Base-by-base conservation (phyloP, 2,329 filamentous ascomycete genomes). In the Ceratocystis harringtonii region DNA sequence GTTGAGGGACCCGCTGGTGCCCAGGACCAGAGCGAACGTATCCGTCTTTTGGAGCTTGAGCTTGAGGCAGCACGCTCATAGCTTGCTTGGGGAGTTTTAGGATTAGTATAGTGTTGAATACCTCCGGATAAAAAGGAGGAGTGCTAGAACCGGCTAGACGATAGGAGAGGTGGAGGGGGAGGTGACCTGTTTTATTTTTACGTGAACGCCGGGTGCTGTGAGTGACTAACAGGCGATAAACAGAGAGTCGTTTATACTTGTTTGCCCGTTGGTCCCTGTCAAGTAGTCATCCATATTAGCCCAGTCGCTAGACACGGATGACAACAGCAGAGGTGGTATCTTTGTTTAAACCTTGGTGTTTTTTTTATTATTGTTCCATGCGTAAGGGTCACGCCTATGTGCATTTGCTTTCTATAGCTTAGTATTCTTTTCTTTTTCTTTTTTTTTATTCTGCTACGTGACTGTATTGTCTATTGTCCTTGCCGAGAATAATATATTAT, bases 21-120 rank as follows among this genome's bases (percentile, higher is more conserved):
- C 15, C 79, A 81, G 70, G 84, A 86, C 72, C 84, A 87, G 78
- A 86, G 79, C 73, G 84, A 87, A 75, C 78, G 84, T 62, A 87
- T 87, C 71, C 77, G 84, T 69, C 84, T 86, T 73, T 73, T 88
- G 67, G 85, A 88, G 76, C 76, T 87, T 63, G 85, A 87, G 74
- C 76, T 88, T 45, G 85, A 88, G 72, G 81, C 82, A 72, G 79
- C 82, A 25, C 78, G 82, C 70, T 86, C 84, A 69, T 86, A 71
- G 69, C 36, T 44, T 32, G 8, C 2, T 5, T 10, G n/a, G 48
- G 48, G 6, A 10, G 22, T 7, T 10, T 50, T 12, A 57, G 1
- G 10, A 25, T n/a, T 50, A 50, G 6, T 22, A 22, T 25, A n/a
- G 8, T 50, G 1, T 22, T 50, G 10, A n/a, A 50, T 7, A 50